Conservation (phyloP, 116 monocot genomes). For the Iris pallida region DNA sequence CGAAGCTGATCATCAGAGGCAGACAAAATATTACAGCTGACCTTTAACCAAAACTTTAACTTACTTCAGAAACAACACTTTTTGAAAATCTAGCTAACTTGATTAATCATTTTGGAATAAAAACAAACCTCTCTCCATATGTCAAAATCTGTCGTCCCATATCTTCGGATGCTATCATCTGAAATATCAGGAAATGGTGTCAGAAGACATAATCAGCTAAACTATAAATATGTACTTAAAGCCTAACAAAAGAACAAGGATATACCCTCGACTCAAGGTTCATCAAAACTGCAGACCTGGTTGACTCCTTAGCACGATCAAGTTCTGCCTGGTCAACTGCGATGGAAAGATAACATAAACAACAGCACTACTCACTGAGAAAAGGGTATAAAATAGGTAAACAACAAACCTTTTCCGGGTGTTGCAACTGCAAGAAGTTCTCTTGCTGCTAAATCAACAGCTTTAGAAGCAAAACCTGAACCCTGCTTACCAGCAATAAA, state of each 20-base stretch:
- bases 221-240: background rate
- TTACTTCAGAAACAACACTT: background rate
- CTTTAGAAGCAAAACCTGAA: constrained; percentile 72
- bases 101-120: background rate
- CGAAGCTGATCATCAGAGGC: no score
- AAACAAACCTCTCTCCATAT: constrained; percentile 81
- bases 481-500: constrained; percentile 23
- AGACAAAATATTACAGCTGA: no score
- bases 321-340: constrained; percentile 80
- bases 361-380: background rate
- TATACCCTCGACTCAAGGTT: constrained; percentile 90
- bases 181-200: constrained; percentile 11
- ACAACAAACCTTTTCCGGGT: constrained; percentile 74
- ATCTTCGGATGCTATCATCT: constrained; percentile 83
- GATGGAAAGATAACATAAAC: constrained; percentile 8
- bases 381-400: background rate
- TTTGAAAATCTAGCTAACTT: background rate
- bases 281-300: constrained; percentile 90
- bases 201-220: background rate
- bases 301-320: constrained; percentile 79
- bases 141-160: constrained; percentile 93
- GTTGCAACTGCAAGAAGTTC: constrained; percentile 78
- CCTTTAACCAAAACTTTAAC: no score
- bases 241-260: background rate
- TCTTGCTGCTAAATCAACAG: constrained; percentile 79